phyloP scores from a whole-genome alignment of 257 asterid species.

The Gentiana macrophylla region DNA sequence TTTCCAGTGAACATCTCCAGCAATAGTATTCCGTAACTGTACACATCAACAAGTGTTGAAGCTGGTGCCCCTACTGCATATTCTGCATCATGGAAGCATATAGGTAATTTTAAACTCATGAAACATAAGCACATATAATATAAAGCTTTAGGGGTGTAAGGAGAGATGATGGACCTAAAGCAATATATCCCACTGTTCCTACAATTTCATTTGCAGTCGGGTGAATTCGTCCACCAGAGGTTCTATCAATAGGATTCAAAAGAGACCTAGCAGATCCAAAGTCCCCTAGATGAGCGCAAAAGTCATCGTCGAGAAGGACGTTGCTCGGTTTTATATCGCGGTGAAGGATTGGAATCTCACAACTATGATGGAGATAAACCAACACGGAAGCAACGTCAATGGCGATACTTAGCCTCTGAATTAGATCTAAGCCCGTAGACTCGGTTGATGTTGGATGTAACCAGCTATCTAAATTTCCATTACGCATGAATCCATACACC shows the following conservation, averaged over 20 bases:
- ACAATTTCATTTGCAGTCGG: slow-evolving; percentile 1
- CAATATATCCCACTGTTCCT: slow-evolving; percentile 12
- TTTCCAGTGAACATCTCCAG: slow-evolving; percentile 2
- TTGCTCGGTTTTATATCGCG: slow-evolving; percentile 24
- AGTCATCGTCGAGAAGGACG: slow-evolving; percentile 17
- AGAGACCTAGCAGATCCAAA: slow-evolving; percentile 24
- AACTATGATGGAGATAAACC: slow-evolving; percentile 18
- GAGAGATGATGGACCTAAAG: background rate
- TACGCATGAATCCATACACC: slow-evolving; percentile 12
- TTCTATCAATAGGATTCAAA: slow-evolving; percentile 1
- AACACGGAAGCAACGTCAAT: slow-evolving; percentile 18
- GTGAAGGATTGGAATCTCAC: slow-evolving; percentile 14
- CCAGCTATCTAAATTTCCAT: slow-evolving; percentile 17
- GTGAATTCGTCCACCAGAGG: background rate
- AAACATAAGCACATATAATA: background rate
- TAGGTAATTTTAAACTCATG: background rate
- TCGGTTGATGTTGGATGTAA: background rate
- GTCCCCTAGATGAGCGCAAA: slow-evolving; percentile 21
- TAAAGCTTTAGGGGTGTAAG: background rate
- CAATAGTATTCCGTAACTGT: background rate
- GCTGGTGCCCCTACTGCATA: background rate
- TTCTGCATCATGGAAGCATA: background rate
- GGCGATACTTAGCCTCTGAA: slow-evolving; percentile 15
- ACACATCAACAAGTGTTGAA: slow-evolving; percentile 4
- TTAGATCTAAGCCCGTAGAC: background rate